These are phyloP conservation scores for Echeveria elegans DNA, from an alignment of 164 flowering plant genomes.

Conservation along the genomic window DNA sequence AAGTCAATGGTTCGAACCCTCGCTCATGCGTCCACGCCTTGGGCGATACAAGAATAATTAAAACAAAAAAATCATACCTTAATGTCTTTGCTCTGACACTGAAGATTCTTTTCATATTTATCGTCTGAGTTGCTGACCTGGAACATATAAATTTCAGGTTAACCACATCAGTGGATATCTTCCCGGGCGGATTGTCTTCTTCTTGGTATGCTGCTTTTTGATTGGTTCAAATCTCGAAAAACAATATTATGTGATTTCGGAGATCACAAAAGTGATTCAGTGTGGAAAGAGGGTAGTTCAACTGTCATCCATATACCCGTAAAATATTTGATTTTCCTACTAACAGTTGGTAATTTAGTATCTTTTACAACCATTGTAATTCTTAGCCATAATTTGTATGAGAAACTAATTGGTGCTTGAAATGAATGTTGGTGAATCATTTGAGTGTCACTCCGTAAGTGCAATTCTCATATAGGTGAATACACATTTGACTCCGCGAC, in stretches of 20 bases:
- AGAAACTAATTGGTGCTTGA: neutral
- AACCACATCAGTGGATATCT: slow-evolving; percentile 98
- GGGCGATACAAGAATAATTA: too few relatives aligned
- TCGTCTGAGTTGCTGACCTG: neutral
- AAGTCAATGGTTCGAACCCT: too few relatives aligned
- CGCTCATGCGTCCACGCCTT: too few relatives aligned
- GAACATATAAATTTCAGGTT: slow-evolving; percentile 42
- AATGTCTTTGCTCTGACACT: neutral
- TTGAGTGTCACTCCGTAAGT: neutral
- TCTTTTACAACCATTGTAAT: too few relatives aligned
- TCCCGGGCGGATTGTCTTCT: slow-evolving; percentile 96
- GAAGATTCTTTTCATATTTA: neutral
- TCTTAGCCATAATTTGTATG: neutral
- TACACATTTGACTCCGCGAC: slow-evolving; percentile 95
- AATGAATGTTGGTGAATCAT: neutral
- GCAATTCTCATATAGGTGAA: slow-evolving; percentile 53
- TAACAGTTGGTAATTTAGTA: too few relatives aligned
- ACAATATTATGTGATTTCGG: neutral
- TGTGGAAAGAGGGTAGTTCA: neutral
- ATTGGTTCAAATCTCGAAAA: neutral
- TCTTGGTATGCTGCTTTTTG: slow-evolving; percentile 55
- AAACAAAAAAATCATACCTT: too few relatives aligned
- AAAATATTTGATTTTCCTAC: neutral
- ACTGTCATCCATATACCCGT: too few relatives aligned
- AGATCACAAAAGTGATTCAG: neutral